These are phyloP conservation scores for Nigrospora oryzae DNA, from an alignment of 2,329 filamentous ascomycete species.

Conservation along the genomic window DNA sequence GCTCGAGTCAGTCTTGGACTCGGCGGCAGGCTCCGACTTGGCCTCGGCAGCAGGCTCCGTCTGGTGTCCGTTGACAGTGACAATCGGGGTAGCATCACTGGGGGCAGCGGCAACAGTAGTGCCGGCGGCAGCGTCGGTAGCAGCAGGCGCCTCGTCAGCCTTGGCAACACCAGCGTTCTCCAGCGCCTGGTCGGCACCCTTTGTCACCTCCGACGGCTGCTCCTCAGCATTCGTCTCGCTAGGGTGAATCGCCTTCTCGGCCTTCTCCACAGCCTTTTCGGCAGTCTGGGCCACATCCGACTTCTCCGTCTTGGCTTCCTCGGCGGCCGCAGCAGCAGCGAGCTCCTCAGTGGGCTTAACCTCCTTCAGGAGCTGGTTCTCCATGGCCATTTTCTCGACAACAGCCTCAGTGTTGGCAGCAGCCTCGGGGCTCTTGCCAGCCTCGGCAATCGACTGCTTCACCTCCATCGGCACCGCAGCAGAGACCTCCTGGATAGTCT, in stretches of 20 bases:
- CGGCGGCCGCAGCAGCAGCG: conserved; percentile 8
- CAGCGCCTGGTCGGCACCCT: background rate
- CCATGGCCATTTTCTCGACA: conserved; percentile 65
- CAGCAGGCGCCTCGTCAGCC: background rate
- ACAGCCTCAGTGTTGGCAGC: conserved; percentile 61
- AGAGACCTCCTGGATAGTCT: conserved; percentile 33
- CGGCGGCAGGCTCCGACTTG: conserved; percentile 1
- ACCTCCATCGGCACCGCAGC: conserved; percentile 47
- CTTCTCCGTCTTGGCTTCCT: conserved; percentile 5
- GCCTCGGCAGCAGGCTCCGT: background rate
- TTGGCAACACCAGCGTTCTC: background rate
- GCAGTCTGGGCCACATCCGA: background rate
- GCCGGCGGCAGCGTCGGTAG: background rate
- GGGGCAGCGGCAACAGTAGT: background rate
- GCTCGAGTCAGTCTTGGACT: background rate
- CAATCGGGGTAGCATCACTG: background rate
- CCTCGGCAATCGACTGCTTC: conserved; percentile 47
- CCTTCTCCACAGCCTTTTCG: conserved; percentile 9
- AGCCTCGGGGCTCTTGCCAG: conserved; percentile 61
- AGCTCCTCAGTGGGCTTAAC: conserved; percentile 30
- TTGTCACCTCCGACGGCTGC: background rate
- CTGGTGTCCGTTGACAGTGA: conserved; percentile 6
- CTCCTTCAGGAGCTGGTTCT: conserved; percentile 64
- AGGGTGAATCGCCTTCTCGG: background rate
- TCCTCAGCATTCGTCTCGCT: background rate